A percentile compares a stretch with the other conserved stretches of the same genome.
These are phyloP conservation scores for Megacollybia marginata DNA, from an alignment of 768 basidiomycete species.

Conservation along the genomic window DNA sequence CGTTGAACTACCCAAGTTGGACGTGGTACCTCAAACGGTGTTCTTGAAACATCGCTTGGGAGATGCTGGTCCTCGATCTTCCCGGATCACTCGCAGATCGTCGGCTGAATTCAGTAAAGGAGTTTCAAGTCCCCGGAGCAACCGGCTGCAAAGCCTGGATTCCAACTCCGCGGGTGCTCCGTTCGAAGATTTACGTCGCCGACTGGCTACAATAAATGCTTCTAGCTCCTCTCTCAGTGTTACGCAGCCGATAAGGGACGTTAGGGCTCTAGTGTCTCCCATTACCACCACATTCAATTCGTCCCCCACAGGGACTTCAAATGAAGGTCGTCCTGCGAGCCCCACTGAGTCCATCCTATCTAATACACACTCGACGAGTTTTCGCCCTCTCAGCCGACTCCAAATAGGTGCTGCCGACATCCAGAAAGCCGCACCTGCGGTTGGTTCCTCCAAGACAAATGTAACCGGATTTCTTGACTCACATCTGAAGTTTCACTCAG, in stretches of 20 bases:
- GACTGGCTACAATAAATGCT: constrained; percentile 68
- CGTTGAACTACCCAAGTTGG: constrained; percentile 79
- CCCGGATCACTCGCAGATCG: constrained; percentile 36
- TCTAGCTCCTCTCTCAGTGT: constrained; percentile 59
- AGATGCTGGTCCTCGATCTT: constrained; percentile 31
- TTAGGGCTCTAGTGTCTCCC: constrained; percentile 35
- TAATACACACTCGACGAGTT: constrained; percentile 54
- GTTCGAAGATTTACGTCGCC: constrained; percentile 72
- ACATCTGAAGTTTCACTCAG: constrained; percentile 57
- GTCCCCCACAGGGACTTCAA: constrained; percentile 20
- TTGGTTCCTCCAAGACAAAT: constrained; percentile 80
- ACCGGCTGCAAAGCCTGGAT: constrained; percentile 31
- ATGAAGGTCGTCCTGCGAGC: constrained; percentile 60
- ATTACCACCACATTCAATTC: constrained; percentile 16
- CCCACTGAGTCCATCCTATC: constrained; percentile 82
- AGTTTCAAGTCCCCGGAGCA: constrained; percentile 40
- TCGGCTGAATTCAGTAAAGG: constrained; percentile 36
- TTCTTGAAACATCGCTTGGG: constrained; percentile 61
- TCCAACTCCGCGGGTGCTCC: constrained; percentile 41
- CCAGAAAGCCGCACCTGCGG: constrained; percentile 83
- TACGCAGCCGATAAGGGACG: constrained; percentile 32
- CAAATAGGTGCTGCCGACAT: constrained; percentile 69
- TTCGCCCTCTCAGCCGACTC: constrained; percentile 51
- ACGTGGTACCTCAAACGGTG: constrained; percentile 85
- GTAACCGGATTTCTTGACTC: constrained; percentile 79